These are phyloP conservation scores for Lentinus polychrous DNA, from an alignment of 1,284 basidiomycete species.

Conservation along the genomic window DNA sequence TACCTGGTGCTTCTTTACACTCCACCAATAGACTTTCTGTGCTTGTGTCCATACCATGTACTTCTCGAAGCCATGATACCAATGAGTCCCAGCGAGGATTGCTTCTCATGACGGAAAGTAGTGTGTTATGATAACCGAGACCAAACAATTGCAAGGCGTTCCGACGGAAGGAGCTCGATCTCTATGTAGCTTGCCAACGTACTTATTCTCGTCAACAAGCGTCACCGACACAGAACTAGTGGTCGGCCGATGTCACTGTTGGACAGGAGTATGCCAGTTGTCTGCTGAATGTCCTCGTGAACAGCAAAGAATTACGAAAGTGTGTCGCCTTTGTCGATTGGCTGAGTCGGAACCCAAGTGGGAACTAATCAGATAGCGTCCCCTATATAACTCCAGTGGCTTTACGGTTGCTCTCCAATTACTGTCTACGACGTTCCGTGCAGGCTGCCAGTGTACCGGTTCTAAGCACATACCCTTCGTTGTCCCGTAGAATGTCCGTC, in stretches of 20 bases:
- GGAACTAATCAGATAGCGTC: slow-evolving; percentile 16
- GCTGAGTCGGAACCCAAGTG: slow-evolving; percentile 3
- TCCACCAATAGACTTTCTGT: slow-evolving; percentile 35
- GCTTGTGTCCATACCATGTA: slow-evolving; percentile 42
- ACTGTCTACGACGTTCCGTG: neutral
- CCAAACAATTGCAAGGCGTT: neutral
- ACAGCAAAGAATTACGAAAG: slow-evolving; percentile 4
- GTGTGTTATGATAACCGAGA: neutral
- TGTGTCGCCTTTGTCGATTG: slow-evolving; percentile 1
- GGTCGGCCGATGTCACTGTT: no score
- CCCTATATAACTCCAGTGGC: slow-evolving; percentile 3
- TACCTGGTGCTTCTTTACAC: slow-evolving; percentile 28
- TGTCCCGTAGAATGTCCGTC: slow-evolving; percentile 51
- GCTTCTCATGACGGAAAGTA: slow-evolving; percentile 13
- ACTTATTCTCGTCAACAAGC: no score
- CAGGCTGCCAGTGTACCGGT: slow-evolving; percentile 1
- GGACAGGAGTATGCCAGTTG: no score
- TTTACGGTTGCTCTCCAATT: neutral
- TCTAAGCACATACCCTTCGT: slow-evolving; percentile 5
- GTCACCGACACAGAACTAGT: no score
- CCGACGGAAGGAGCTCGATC: neutral
- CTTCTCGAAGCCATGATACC: slow-evolving; percentile 44
- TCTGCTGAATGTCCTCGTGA: neutral
- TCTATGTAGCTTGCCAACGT: neutral
- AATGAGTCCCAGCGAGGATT: slow-evolving; percentile 43